Conservation (phyloP, 2,329 filamentous ascomycete genomes). For the Cylindrodendrum hubeiense region DNA sequence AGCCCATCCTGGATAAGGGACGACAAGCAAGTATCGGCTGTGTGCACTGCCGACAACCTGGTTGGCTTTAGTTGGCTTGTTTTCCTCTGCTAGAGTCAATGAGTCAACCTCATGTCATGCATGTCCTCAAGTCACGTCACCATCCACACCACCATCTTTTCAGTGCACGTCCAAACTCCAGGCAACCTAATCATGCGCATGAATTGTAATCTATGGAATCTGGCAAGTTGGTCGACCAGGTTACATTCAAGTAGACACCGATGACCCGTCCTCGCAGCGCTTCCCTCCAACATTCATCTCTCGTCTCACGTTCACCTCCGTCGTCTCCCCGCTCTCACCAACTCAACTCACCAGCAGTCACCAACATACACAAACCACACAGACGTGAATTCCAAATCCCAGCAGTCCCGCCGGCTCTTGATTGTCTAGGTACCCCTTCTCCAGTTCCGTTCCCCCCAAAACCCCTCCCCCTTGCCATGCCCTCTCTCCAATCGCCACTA, state of each 20-base stretch:
- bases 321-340: not conserved
- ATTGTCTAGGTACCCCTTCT: slow-evolving; percentile 24
- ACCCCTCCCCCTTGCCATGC: slow-evolving; percentile 12
- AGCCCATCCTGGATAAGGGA: too few relatives aligned
- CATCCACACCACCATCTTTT: not conserved
- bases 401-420: slow-evolving; percentile 15
- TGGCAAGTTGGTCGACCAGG: not conserved
- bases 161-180: not conserved
- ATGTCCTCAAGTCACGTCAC: not conserved
- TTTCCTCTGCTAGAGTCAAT: not conserved
- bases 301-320: not conserved
- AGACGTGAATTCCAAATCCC: not conserved
- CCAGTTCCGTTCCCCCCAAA: not conserved
- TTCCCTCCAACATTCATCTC: not conserved
- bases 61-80: not conserved
- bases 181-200: slow-evolving; percentile 8
- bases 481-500: slow-evolving; percentile 14
- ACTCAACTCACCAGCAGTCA: not conserved
- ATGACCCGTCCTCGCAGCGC: not conserved
- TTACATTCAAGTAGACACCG: not conserved
- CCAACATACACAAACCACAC: slow-evolving; percentile 4
- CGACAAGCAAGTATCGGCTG: not conserved
- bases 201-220: not conserved
- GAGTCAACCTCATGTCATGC: not conserved
- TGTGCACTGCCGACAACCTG: not conserved